These are phyloP conservation scores for Cornus florida DNA, from an alignment of 148 eudicot species.

Conservation along the genomic window DNA sequence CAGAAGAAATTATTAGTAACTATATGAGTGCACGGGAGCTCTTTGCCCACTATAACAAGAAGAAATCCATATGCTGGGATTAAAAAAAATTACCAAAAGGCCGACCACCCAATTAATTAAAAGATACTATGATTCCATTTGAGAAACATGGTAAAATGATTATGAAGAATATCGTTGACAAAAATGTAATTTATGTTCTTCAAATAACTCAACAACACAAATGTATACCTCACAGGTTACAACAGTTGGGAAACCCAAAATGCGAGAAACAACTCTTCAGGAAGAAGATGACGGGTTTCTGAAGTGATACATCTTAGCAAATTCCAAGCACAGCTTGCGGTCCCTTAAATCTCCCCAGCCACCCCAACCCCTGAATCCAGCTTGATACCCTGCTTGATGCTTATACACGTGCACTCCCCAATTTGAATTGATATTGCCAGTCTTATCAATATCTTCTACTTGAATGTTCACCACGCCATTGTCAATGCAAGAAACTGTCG, in stretches of 20 bases:
- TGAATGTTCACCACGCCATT: slow-evolving; percentile 57
- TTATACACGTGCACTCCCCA: slow-evolving; percentile 62
- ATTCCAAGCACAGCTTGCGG: slow-evolving; percentile 68
- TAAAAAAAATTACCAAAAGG: background rate
- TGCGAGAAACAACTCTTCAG: slow-evolving; percentile 5
- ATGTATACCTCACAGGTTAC: slow-evolving; percentile 5
- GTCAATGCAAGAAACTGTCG: slow-evolving; percentile 56
- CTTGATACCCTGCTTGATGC: slow-evolving; percentile 75
- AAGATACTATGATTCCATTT: background rate
- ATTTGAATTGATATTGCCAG: slow-evolving; percentile 46
- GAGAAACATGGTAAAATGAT: background rate
- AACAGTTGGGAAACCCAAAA: background rate
- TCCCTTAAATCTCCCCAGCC: slow-evolving; percentile 96
- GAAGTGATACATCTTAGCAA: slow-evolving; percentile 72
- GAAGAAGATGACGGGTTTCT: slow-evolving; percentile 12
- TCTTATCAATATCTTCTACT: slow-evolving; percentile 58
- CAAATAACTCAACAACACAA: slow-evolving; percentile 10
- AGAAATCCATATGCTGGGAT: no score
- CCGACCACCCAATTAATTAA: background rate
- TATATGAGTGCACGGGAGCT: background rate
- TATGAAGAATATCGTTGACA: background rate
- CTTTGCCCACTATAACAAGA: background rate
- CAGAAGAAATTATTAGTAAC: background rate
- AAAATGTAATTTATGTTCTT: background rate
- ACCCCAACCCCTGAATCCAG: slow-evolving; percentile 96